Evolutionary conservation across 2,329 filamentous ascomycete species (phyloP).

Genomic region (Ascochyta pisi): DNA sequence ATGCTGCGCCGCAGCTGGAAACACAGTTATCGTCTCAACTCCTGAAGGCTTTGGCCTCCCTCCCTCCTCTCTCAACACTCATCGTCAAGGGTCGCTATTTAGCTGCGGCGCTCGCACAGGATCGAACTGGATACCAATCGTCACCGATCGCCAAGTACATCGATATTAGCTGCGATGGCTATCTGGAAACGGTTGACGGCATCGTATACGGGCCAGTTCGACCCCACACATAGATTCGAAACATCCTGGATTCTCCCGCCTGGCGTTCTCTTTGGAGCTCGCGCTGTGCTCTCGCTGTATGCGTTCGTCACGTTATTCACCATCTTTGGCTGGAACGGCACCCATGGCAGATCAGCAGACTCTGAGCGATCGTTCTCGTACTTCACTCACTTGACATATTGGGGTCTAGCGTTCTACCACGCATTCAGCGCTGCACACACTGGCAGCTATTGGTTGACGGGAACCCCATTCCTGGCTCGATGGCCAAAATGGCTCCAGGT

Average conservation of each 20-base stretch:
- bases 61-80: neutral
- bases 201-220: slow-evolving; percentile 45
- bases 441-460: slow-evolving; percentile 62
- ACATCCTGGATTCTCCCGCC: slow-evolving; percentile 84
- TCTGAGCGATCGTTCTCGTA: slow-evolving; percentile 71
- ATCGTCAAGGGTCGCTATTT: neutral
- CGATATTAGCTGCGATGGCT: slow-evolving; percentile 31
- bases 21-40: slow-evolving; percentile 10
- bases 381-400: slow-evolving; percentile 84
- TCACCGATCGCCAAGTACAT: slow-evolving; percentile 9
- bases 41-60: neutral
- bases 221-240: slow-evolving; percentile 69
- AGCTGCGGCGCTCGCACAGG: slow-evolving; percentile 4
- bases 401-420: slow-evolving; percentile 83
- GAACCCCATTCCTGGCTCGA: slow-evolving; percentile 44
- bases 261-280: slow-evolving; percentile 64
- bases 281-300: slow-evolving; percentile 65
- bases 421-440: slow-evolving; percentile 73
- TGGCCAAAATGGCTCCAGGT: slow-evolving; percentile 49
- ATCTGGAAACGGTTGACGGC: slow-evolving; percentile 30
- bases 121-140: neutral
- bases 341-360: slow-evolving; percentile 56
- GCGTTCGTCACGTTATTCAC: slow-evolving; percentile 73
- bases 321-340: slow-evolving; percentile 70
- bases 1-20: slow-evolving; percentile 15